Conservation (phyloP, 768 basidiomycete species). For the Arthromyces matolae region DNA sequence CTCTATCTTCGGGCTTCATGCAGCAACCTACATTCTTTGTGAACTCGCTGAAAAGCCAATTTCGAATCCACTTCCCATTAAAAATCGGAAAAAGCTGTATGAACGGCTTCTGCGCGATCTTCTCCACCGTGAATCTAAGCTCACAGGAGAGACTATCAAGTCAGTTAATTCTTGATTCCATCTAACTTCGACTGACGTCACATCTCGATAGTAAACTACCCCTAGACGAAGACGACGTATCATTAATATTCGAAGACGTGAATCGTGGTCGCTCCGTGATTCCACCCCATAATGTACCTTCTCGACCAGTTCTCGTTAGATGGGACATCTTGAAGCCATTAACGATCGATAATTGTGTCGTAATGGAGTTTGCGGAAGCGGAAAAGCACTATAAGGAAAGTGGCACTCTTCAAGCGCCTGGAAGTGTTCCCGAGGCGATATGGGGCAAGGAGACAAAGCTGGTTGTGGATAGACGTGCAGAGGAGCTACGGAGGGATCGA, state of each 20-base stretch:
- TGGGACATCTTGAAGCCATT: constrained; percentile 74
- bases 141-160: constrained; percentile 61
- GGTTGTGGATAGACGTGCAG: constrained; percentile 53
- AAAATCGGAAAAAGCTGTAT: constrained; percentile 81
- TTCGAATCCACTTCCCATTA: constrained; percentile 78
- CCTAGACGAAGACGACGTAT: constrained; percentile 80
- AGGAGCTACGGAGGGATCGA: constrained; percentile 54
- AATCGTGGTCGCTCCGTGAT: constrained; percentile 72
- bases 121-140: constrained; percentile 66
- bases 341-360: constrained; percentile 77
- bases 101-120: constrained; percentile 75
- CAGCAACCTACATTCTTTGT: constrained; percentile 85
- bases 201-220: constrained; percentile 56
- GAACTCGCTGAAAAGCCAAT: constrained; percentile 84
- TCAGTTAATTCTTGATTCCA: constrained; percentile 26
- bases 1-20: constrained; percentile 86
- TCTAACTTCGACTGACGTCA: not conserved
- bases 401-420: constrained; percentile 24
- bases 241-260: constrained; percentile 84
- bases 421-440: constrained; percentile 45
- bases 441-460: constrained; percentile 67
- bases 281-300: constrained; percentile 73
- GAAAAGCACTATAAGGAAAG: constrained; percentile 58
- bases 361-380: constrained; percentile 75
- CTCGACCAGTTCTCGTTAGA: constrained; percentile 69